These are phyloP conservation scores for Penicillium sp. DNA, from an alignment of 2,329 filamentous ascomycete species.

Conservation along the genomic window DNA sequence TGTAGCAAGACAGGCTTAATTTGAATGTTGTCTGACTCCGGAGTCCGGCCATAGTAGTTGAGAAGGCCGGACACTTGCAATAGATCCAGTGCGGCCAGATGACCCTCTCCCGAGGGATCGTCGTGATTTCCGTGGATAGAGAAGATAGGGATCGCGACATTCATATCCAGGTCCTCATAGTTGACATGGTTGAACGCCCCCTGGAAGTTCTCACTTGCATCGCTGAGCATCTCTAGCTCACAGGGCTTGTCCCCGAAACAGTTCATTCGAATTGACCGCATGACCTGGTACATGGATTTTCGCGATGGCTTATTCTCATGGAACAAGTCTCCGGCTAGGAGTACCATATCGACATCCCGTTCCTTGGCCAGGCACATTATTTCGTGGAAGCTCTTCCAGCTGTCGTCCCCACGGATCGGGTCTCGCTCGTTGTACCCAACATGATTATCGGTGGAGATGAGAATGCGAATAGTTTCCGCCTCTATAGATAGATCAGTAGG, in stretches of 20 bases:
- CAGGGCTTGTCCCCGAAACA: slow-evolving; percentile 95
- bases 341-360: slow-evolving; percentile 94
- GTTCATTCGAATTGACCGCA: slow-evolving; percentile 88
- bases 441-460: slow-evolving; percentile 95
- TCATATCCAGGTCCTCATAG: slow-evolving; percentile 96
- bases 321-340: slow-evolving; percentile 91
- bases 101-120: slow-evolving; percentile 93
- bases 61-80: slow-evolving; percentile 86
- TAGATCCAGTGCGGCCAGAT: slow-evolving; percentile 85
- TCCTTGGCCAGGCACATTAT: slow-evolving; percentile 84
- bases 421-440: slow-evolving; percentile 95
- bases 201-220: slow-evolving; percentile 86
- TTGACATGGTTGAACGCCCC: slow-evolving; percentile 92
- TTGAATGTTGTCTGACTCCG: slow-evolving; percentile 88
- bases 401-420: slow-evolving; percentile 91
- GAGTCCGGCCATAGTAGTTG: slow-evolving; percentile 92
- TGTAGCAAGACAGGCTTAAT: slow-evolving; percentile 90
- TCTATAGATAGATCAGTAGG: slow-evolving; percentile 34
- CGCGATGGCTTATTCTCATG: slow-evolving; percentile 97
- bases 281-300: slow-evolving; percentile 95
- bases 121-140: slow-evolving; percentile 99
- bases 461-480: slow-evolving; percentile 86
- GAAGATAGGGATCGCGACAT: slow-evolving; percentile 94
- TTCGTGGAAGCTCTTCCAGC: slow-evolving; percentile 94
- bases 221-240: slow-evolving; percentile 89